phyloP scores from a whole-genome alignment of 2,329 filamentous ascomycete species.

The Paecilomyces formosus region DNA sequence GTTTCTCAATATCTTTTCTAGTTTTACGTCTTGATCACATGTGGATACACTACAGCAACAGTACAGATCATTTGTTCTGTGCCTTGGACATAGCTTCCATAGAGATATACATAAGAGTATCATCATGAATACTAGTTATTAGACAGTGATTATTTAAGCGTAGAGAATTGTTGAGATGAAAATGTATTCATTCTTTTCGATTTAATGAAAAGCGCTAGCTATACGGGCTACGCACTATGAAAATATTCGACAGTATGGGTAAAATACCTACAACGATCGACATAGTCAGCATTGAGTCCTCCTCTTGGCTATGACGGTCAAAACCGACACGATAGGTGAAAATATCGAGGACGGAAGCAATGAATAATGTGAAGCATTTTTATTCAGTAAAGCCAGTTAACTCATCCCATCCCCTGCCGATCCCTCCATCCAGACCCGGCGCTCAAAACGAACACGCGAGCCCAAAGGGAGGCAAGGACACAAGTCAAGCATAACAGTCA shows the following conservation, averaged over 20 bases:
- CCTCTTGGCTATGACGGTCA: background rate
- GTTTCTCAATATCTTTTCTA: background rate
- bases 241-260: background rate
- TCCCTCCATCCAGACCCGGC: slow-evolving; percentile 18
- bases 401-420: slow-evolving; percentile 37
- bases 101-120: background rate
- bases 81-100: background rate
- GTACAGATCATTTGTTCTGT: background rate
- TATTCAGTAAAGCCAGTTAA: slow-evolving; percentile 28
- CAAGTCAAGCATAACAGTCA: slow-evolving; percentile 22
- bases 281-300: background rate
- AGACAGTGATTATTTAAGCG: background rate
- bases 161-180: background rate
- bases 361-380: background rate
- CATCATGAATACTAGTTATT: background rate
- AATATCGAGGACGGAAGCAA: background rate
- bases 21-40: background rate
- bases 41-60: background rate
- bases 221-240: background rate
- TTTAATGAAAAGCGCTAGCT: background rate
- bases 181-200: background rate
- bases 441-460: slow-evolving; percentile 31
- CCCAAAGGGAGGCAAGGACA: slow-evolving; percentile 19
- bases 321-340: background rate
- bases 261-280: background rate